A percentile compares a stretch with the other conserved stretches of the same genome.
These are phyloP conservation scores for Pythium pectinolyticum DNA, from an alignment of 352 stramenopile species.

Conservation along the genomic window DNA sequence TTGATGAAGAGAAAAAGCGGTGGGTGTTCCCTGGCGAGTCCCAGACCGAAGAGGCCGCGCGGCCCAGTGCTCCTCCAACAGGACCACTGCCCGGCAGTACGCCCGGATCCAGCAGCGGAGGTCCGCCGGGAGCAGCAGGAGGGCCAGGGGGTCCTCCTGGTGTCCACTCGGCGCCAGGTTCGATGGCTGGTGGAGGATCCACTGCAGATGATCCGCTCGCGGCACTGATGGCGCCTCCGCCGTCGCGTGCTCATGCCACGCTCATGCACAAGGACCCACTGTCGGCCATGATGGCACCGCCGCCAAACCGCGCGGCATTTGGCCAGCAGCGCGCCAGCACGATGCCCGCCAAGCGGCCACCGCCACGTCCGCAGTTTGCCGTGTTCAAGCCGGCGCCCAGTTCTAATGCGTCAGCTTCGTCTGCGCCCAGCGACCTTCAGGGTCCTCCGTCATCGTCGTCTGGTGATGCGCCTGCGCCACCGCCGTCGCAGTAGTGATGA, in stretches of 20 bases:
- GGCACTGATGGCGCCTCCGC: conserved; percentile 79
- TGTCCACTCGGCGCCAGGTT: conserved; percentile 66
- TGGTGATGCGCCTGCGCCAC: conserved; percentile 10
- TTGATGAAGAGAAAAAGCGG: conserved; percentile 78
- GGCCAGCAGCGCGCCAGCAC: conserved; percentile 34
- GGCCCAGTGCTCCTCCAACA: conserved; percentile 70
- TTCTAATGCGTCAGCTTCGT: conserved; percentile 24
- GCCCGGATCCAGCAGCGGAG: conserved; percentile 34
- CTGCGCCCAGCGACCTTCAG: conserved; percentile 18
- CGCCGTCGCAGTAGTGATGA: conserved; percentile 12
- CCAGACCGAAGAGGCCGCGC: conserved; percentile 53
- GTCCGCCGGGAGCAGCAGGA: conserved; percentile 36
- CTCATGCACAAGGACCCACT: conserved; percentile 87
- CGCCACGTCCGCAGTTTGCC: conserved; percentile 79
- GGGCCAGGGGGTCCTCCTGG: conserved; percentile 43
- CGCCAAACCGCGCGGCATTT: conserved; percentile 46
- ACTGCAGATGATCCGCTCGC: conserved; percentile 62
- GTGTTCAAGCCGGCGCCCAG: conserved; percentile 79
- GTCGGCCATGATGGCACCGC: conserved; percentile 86
- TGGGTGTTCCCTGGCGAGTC: conserved; percentile 87
- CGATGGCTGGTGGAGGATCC: conserved; percentile 46
- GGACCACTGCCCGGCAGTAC: conserved; percentile 59
- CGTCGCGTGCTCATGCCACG: conserved; percentile 40
- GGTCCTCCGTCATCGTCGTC: conserved; percentile 15
- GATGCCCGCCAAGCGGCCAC: conserved; percentile 39